phyloP scores from a whole-genome alignment of 2,329 filamentous ascomycete species.

The Trichoderma simmonsii region DNA sequence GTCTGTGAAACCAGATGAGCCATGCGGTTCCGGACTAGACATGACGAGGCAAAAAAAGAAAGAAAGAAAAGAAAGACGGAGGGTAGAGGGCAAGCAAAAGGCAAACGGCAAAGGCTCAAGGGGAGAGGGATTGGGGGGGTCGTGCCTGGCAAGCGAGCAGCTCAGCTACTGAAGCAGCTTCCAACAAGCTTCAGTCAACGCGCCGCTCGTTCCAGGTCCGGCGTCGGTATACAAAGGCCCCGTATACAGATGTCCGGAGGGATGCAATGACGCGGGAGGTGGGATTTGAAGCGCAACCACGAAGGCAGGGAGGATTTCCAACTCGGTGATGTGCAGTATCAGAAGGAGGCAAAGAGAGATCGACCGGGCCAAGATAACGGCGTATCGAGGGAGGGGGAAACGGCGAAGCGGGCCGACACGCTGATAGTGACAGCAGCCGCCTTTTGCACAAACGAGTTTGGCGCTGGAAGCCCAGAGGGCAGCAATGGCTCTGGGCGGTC shows the following conservation, averaged over 20 bases:
- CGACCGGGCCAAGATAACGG: not conserved
- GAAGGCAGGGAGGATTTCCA: not conserved
- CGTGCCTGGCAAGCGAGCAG: constrained; percentile 23
- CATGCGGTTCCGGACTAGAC: constrained; percentile 26
- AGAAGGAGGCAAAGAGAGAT: not conserved
- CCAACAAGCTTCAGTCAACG: constrained; percentile 22
- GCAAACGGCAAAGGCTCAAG: not conserved
- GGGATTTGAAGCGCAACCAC: not conserved
- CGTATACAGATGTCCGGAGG: not conserved
- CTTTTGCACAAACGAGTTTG: not conserved
- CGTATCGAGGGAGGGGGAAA: constrained; percentile 3
- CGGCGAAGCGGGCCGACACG: constrained; percentile 13
- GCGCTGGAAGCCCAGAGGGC: not conserved
- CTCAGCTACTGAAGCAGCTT: constrained; percentile 24
- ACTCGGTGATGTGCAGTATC: not conserved
- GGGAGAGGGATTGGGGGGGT: not conserved
- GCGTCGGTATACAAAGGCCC: not conserved
- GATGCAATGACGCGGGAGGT: not conserved
- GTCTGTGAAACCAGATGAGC: constrained; percentile 27
- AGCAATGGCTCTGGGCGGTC: not conserved
- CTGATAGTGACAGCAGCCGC: not conserved
- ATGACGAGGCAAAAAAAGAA: constrained; percentile 13
- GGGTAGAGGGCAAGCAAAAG: not conserved
- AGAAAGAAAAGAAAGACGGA: not conserved
- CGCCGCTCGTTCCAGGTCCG: constrained; percentile 22